These are phyloP conservation scores for Multifurca ochricompacta DNA, from an alignment of 768 basidiomycete genomes.

Conservation along the genomic window DNA sequence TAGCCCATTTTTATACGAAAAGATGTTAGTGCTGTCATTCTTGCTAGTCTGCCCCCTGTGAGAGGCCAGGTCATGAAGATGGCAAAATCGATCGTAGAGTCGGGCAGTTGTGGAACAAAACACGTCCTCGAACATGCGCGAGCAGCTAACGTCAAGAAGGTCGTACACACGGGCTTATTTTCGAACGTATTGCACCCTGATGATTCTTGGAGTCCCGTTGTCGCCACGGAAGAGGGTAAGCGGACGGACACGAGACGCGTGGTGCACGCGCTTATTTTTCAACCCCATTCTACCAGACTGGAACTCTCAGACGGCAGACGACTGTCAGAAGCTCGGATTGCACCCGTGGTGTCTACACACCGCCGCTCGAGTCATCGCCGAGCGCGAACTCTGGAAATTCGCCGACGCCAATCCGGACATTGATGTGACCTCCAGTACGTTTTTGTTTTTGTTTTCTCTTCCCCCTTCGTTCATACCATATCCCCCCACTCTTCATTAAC, in stretches of 20 bases:
- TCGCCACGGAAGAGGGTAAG: slow-evolving; percentile 10
- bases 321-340: slow-evolving; percentile 8
- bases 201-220: slow-evolving; percentile 13
- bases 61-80: not conserved
- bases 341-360: slow-evolving; percentile 16
- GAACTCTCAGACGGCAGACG: slow-evolving; percentile 9
- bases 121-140: slow-evolving; percentile 5
- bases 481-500: not conserved
- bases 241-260: not conserved
- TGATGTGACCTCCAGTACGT: slow-evolving; percentile 14
- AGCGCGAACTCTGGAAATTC: slow-evolving; percentile 17
- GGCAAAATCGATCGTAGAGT: not conserved
- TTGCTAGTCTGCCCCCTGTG: not conserved
- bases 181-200: slow-evolving; percentile 8
- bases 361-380: slow-evolving; percentile 7
- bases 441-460: too few species aligned
- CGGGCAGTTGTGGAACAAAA: not conserved
- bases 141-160: slow-evolving; percentile 7
- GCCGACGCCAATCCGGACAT: slow-evolving; percentile 8
- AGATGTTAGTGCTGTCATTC: slow-evolving; percentile 3
- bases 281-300: slow-evolving; percentile 6
- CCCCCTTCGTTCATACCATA: too few species aligned
- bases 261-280: not conserved
- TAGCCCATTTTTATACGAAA: not conserved
- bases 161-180: slow-evolving; percentile 6